Evolutionary conservation across 148 eudicot genomes (phyloP).

Genomic region (Salicornia ramosissima): DNA sequence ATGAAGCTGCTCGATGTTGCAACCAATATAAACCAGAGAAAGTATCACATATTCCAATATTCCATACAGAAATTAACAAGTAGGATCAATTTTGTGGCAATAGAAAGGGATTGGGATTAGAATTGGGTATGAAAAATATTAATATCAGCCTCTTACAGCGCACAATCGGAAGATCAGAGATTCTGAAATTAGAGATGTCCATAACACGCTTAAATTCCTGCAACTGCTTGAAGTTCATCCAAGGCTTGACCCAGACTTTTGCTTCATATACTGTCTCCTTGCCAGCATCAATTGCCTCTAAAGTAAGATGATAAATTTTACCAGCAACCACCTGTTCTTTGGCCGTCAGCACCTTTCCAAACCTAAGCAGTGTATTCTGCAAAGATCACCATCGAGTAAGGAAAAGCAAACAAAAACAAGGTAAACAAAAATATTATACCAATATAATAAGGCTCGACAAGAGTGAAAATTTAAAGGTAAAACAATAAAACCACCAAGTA

Average conservation of each 20-base stretch:
- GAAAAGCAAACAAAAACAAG: neutral
- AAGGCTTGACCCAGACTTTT: slow-evolving; percentile 74
- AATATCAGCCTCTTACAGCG: slow-evolving; percentile 28
- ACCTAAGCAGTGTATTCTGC: slow-evolving; percentile 20
- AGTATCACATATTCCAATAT: too few relatives aligned
- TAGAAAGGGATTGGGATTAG: neutral
- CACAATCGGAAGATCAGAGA: slow-evolving; percentile 28
- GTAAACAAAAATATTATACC: neutral
- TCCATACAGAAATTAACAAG: too few relatives aligned
- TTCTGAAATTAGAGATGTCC: slow-evolving; percentile 23
- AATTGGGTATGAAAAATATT: neutral
- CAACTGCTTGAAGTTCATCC: slow-evolving; percentile 65
- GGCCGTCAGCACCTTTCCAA: slow-evolving; percentile 23
- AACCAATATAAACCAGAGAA: too few relatives aligned
- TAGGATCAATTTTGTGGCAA: too few relatives aligned
- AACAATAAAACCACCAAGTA: too few relatives aligned
- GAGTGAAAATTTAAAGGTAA: neutral
- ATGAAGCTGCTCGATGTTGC: too few relatives aligned
- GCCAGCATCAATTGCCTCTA: neutral
- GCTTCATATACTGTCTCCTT: slow-evolving; percentile 38
- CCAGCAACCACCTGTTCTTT: slow-evolving; percentile 23
- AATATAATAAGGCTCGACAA: neutral
- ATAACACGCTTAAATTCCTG: slow-evolving; percentile 48
- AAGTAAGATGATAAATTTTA: neutral
- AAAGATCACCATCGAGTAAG: neutral